Conservation (phyloP, 805 yeast genomes). For the Lachancea thermotolerans region DNA sequence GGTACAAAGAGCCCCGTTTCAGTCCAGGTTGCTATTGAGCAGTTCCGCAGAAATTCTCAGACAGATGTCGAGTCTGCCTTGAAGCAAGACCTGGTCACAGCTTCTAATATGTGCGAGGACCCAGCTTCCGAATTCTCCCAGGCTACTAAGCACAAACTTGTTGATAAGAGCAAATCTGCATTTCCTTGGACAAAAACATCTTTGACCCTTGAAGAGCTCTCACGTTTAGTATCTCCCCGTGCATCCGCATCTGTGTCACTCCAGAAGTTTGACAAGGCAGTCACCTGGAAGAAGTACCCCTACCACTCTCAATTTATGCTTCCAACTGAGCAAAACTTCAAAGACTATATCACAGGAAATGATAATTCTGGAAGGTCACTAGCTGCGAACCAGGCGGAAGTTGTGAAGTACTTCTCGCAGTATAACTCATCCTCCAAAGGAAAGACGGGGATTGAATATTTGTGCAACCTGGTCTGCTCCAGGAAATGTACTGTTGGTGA, state of each 20-base stretch:
- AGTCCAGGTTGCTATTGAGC: conserved; percentile 60
- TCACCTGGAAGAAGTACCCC: conserved; percentile 41
- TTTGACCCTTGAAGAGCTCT: conserved; percentile 26
- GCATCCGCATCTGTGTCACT: conserved; percentile 30
- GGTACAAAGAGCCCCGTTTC: conserved; percentile 71
- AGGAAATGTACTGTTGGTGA: conserved; percentile 18
- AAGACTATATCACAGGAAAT: conserved; percentile 59
- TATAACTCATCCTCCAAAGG: conserved; percentile 19
- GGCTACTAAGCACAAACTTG: conserved; percentile 57
- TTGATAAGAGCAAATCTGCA: conserved; percentile 52
- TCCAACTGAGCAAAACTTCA: conserved; percentile 64
- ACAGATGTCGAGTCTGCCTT: conserved; percentile 60
- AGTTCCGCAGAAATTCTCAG: conserved; percentile 54
- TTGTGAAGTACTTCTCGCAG: conserved; percentile 50
- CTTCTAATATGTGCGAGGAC: conserved; percentile 62
- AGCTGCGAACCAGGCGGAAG: conserved; percentile 64
- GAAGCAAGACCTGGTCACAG: conserved; percentile 65
- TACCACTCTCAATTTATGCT: conserved; percentile 51
- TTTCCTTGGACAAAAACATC: conserved; percentile 41
- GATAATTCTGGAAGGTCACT: conserved; percentile 59
- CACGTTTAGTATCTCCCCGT: conserved; percentile 27
- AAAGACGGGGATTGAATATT: conserved; percentile 20
- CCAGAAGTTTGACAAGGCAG: conserved; percentile 25
- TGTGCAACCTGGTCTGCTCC: conserved; percentile 17
- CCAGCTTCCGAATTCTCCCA: conserved; percentile 55